These are phyloP conservation scores for Neofusicoccum cordaticola DNA, from an alignment of 2,329 filamentous ascomycete species.

Conservation along the genomic window DNA sequence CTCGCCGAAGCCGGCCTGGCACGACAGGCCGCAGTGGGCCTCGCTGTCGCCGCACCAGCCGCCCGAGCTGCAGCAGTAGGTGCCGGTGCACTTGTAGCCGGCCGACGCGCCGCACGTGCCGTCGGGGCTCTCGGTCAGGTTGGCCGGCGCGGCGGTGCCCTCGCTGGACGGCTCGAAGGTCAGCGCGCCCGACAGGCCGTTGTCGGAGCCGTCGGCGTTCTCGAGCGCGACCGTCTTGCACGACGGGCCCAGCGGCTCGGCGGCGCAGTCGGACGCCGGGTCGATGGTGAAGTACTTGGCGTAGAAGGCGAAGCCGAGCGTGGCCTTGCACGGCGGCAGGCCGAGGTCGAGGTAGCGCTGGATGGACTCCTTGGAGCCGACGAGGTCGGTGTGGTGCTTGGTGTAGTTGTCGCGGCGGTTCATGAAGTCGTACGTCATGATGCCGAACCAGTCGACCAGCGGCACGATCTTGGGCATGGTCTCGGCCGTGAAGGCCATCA, in stretches of 20 bases:
- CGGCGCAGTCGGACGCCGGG: slow-evolving; percentile 44
- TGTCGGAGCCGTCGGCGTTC: slow-evolving; percentile 58
- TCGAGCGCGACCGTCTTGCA: slow-evolving; percentile 61
- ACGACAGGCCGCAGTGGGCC: slow-evolving; percentile 32
- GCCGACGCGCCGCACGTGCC: slow-evolving; percentile 33
- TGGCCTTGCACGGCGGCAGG: slow-evolving; percentile 55
- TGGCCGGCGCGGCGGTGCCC: not conserved
- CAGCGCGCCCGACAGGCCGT: slow-evolving; percentile 57
- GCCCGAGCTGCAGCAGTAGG: slow-evolving; percentile 32
- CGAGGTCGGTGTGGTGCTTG: slow-evolving; percentile 63
- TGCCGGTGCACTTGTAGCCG: slow-evolving; percentile 26
- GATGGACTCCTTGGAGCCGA: slow-evolving; percentile 53
- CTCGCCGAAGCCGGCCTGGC: slow-evolving; percentile 32
- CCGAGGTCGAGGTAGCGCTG: slow-evolving; percentile 60
- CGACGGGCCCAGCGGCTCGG: slow-evolving; percentile 46
- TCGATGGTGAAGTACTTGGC: slow-evolving; percentile 64
- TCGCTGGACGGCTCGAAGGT: slow-evolving; percentile 38
- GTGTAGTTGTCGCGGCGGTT: slow-evolving; percentile 65
- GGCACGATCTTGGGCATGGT: slow-evolving; percentile 59
- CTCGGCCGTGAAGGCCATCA: slow-evolving; percentile 63
- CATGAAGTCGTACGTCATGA: slow-evolving; percentile 73
- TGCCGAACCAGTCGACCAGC: slow-evolving; percentile 64
- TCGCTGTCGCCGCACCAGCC: slow-evolving; percentile 30
- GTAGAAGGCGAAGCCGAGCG: slow-evolving; percentile 68
- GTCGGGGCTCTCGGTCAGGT: slow-evolving; percentile 23